Percentiles rank a stretch among this genome's conserved stretches.
These are phyloP conservation scores for Debaryomycetaceae sp. DNA, from an alignment of 1,139 yeast species.

Conservation along the genomic window DNA sequence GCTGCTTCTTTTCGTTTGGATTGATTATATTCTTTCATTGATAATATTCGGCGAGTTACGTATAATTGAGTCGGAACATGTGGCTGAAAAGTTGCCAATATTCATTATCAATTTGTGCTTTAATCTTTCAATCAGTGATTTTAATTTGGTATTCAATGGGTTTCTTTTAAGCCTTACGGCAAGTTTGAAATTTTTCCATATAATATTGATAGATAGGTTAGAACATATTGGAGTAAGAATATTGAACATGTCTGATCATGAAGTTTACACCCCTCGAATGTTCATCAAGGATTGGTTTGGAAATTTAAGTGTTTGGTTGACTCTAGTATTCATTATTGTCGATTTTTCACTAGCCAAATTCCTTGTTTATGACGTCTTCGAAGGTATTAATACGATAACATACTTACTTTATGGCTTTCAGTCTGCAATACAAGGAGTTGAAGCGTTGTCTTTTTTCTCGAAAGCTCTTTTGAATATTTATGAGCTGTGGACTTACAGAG, in stretches of 20 bases:
- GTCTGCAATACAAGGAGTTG: conserved; percentile 63
- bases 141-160: conserved; percentile 48
- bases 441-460: conserved; percentile 45
- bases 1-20: conserved; percentile 32
- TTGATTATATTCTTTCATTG: conserved; percentile 44
- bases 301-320: conserved; percentile 25
- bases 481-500: conserved; percentile 45
- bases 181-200: conserved; percentile 67
- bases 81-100: conserved; percentile 67
- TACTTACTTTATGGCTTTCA: conserved; percentile 72
- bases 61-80: conserved; percentile 71
- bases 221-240: conserved; percentile 48
- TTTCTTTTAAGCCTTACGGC: conserved; percentile 44
- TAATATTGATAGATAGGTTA: conserved; percentile 64
- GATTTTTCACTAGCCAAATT: conserved; percentile 55
- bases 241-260: conserved; percentile 24
- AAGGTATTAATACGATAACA: conserved; percentile 47
- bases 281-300: conserved; percentile 19
- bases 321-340: conserved; percentile 38
- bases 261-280: conserved; percentile 27
- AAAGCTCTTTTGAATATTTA: conserved; percentile 53
- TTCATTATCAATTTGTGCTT: conserved; percentile 56
- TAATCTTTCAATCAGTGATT: conserved; percentile 60
- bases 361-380: conserved; percentile 59
- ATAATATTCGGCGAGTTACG: conserved; percentile 75